phyloP scores from a whole-genome alignment of 148 eudicot genomes.

The Tetragonia tetragonoides region DNA sequence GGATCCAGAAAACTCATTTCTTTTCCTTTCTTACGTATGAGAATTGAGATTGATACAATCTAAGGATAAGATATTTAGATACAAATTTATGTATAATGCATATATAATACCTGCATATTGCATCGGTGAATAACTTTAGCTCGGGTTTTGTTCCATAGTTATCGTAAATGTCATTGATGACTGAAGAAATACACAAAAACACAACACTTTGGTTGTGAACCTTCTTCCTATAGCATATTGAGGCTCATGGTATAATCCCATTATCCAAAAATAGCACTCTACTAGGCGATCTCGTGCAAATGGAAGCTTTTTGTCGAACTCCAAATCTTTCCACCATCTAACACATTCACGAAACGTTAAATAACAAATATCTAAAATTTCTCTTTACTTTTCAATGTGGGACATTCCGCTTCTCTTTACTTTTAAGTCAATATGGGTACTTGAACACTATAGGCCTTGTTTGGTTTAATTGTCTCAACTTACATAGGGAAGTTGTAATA shows the following conservation, averaged over 20 bases:
- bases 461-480: no score
- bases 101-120: neutral
- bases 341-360: no score
- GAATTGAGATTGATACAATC: no score
- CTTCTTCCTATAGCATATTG: constrained; percentile 4
- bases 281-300: constrained; percentile 15
- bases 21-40: no score
- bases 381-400: no score
- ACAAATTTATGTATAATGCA: no score
- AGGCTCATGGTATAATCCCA: constrained; percentile 8
- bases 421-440: no score
- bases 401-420: no score
- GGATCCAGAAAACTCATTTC: neutral
- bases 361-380: no score
- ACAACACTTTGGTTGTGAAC: constrained; percentile 19
- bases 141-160: constrained; percentile 15
- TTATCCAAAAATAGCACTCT: constrained; percentile 23
- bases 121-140: constrained; percentile 8
- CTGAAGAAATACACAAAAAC: constrained; percentile 4
- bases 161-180: constrained; percentile 20
- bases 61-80: no score
- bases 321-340: neutral
- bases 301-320: constrained; percentile 13
- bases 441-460: no score
- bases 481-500: no score